A percentile compares a stretch with the other conserved stretches of the same genome.
Conservation (phyloP, 805 yeast genomes). For the Candida andamanensis region DNA sequence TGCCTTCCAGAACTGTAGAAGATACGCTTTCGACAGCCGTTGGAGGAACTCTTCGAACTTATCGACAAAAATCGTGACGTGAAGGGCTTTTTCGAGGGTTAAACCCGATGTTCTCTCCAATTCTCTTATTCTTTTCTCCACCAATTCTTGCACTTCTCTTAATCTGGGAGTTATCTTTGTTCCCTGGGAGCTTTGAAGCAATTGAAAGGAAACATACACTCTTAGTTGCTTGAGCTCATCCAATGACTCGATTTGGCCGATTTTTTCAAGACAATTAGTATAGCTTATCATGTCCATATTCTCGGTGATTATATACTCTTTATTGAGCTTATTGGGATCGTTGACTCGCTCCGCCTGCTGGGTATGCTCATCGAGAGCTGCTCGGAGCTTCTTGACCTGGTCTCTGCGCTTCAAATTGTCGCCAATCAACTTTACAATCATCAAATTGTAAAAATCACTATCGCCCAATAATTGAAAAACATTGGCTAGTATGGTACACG, state of each 20-base stretch:
- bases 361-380: slow-evolving; percentile 64
- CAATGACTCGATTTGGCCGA: slow-evolving; percentile 16
- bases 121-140: slow-evolving; percentile 8
- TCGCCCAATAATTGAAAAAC: slow-evolving; percentile 57
- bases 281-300: slow-evolving; percentile 14
- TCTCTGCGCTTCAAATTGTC: slow-evolving; percentile 64
- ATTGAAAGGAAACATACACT: slow-evolving; percentile 43
- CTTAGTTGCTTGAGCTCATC: slow-evolving; percentile 46
- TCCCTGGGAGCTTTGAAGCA: slow-evolving; percentile 23
- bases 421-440: slow-evolving; percentile 55
- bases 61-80: slow-evolving; percentile 40
- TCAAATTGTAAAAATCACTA: slow-evolving; percentile 72
- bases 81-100: slow-evolving; percentile 38
- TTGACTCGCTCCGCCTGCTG: slow-evolving; percentile 2
- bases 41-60: slow-evolving; percentile 19
- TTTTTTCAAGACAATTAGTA: slow-evolving; percentile 11
- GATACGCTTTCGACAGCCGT: slow-evolving; percentile 9
- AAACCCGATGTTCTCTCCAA: slow-evolving; percentile 14
- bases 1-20: slow-evolving; percentile 61
- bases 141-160: slow-evolving; percentile 9
- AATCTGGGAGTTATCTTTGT: slow-evolving; percentile 3
- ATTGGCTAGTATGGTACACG: slow-evolving; percentile 43
- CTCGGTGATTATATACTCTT: slow-evolving; percentile 12
- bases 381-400: slow-evolving; percentile 68
- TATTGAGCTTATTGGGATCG: slow-evolving; percentile 4